Conservation (phyloP, 2,329 filamentous ascomycete species). For the Dactylellina leptospora region DNA sequence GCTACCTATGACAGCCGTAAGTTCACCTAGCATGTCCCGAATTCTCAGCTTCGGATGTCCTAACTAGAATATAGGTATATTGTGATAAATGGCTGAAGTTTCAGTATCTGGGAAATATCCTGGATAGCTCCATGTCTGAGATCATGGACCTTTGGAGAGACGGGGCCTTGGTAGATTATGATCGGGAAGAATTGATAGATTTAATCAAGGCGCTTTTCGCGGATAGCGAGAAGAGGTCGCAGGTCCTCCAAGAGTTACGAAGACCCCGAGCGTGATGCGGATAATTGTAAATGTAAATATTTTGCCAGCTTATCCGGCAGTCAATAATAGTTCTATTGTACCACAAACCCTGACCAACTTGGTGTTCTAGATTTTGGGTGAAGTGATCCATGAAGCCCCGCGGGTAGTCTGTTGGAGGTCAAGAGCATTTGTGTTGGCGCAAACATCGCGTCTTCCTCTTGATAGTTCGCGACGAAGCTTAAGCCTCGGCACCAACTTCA, state of each 20-base stretch:
- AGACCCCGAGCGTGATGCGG: slow-evolving; percentile 12
- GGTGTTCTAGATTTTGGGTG: too few relatives aligned
- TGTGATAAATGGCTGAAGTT: slow-evolving; percentile 57
- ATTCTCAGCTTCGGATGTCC: too few relatives aligned
- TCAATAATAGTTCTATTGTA: neutral
- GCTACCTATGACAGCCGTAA: slow-evolving; percentile 50
- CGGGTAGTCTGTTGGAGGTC: neutral
- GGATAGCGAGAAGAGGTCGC: slow-evolving; percentile 55
- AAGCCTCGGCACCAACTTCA: neutral
- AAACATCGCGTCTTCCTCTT: slow-evolving; percentile 40
- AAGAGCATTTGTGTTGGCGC: slow-evolving; percentile 8
- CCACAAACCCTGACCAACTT: neutral
- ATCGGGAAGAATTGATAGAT: slow-evolving; percentile 55
- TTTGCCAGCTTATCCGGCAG: too few relatives aligned
- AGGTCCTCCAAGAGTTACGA: slow-evolving; percentile 56
- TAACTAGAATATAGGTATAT: slow-evolving; percentile 47
- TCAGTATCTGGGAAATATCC: slow-evolving; percentile 55
- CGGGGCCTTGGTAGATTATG: slow-evolving; percentile 54
- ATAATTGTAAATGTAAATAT: neutral
- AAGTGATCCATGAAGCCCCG: too few relatives aligned
- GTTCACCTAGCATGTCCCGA: neutral
- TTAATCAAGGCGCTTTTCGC: slow-evolving; percentile 57
- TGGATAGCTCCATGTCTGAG: slow-evolving; percentile 56
- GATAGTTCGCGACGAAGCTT: neutral
- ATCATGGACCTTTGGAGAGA: slow-evolving; percentile 57